Evolutionary conservation across 2,329 filamentous ascomycete species (phyloP).

Genomic region (Fusarium sp.): DNA sequence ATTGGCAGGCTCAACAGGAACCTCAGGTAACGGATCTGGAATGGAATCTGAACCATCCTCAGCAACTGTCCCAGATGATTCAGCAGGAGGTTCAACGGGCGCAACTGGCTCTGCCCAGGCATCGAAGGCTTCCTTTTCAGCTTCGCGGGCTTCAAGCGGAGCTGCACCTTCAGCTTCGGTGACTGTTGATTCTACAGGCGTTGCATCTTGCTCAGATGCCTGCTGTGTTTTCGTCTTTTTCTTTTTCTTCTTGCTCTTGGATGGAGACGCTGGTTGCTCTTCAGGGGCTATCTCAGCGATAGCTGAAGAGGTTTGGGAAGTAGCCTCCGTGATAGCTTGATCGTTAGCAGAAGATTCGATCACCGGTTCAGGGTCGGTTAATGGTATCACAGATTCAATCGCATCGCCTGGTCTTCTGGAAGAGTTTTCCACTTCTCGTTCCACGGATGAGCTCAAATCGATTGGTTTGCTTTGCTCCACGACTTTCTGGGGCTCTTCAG

Average conservation of each 20-base stretch:
- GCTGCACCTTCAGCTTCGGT: slow-evolving; percentile 2
- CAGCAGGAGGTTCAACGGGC: neutral
- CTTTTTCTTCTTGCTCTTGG: slow-evolving; percentile 46
- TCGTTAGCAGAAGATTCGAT: neutral
- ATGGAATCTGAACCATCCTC: neutral
- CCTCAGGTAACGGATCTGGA: neutral
- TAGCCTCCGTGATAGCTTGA: slow-evolving; percentile 14
- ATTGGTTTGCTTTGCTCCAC: neutral
- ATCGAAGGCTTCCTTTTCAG: slow-evolving; percentile 33
- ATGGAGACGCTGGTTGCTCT: slow-evolving; percentile 15
- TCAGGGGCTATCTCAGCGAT: slow-evolving; percentile 1
- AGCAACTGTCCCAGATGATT: neutral
- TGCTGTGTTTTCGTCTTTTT: slow-evolving; percentile 42
- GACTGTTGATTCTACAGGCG: neutral
- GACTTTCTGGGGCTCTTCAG: slow-evolving; percentile 7
- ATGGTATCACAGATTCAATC: slow-evolving; percentile 9
- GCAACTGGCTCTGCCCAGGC: slow-evolving; percentile 29
- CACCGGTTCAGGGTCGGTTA: slow-evolving; percentile 14
- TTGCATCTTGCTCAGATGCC: slow-evolving; percentile 14
- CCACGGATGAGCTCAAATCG: neutral
- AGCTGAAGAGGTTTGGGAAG: slow-evolving; percentile 20
- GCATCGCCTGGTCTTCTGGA: neutral
- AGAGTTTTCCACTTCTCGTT: slow-evolving; percentile 3
- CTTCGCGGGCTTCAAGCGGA: neutral
- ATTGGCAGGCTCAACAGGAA: slow-evolving; percentile 3